phyloP scores from a whole-genome alignment of 148 eudicot genomes.

The Silene latifolia region DNA sequence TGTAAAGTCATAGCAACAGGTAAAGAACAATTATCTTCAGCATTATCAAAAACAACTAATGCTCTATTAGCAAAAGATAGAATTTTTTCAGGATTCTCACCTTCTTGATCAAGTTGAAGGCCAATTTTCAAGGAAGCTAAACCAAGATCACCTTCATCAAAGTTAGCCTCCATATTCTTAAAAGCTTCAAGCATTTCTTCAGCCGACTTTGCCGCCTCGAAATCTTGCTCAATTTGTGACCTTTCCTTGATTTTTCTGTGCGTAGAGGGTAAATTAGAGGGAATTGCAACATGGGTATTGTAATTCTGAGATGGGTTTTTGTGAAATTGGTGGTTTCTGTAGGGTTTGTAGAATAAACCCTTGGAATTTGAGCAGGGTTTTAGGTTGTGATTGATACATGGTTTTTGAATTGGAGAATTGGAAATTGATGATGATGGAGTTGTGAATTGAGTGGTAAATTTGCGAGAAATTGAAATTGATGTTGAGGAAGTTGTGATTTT shows the following conservation, averaged over 20 bases:
- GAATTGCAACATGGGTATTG: conserved; percentile 44
- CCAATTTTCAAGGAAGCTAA: conserved; percentile 79
- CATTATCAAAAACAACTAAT: conserved; percentile 34
- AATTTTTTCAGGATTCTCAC: conserved; percentile 68
- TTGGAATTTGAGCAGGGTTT: no score
- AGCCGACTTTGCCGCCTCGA: conserved; percentile 65
- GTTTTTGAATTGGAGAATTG: conserved; percentile 20
- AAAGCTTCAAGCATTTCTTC: conserved; percentile 75
- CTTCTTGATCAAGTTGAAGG: conserved; percentile 83
- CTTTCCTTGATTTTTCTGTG: conserved; percentile 62
- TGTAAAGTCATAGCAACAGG: no score
- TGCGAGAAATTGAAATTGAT: conserved; percentile 23
- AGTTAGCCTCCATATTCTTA: conserved; percentile 62
- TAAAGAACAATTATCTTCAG: no score
- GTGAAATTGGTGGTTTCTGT: conserved; percentile 18
- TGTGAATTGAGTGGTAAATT: conserved; percentile 23
- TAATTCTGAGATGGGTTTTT: conserved; percentile 37
- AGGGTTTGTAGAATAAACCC: no score
- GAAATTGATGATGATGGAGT: conserved; percentile 11
- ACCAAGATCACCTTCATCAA: conserved; percentile 70
- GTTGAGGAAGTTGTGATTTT: conserved; percentile 6
- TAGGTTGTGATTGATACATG: conserved; percentile 12
- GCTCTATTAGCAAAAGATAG: conserved; percentile 69
- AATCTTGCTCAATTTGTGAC: conserved; percentile 58
- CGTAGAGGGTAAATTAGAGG: conserved; percentile 49